A percentile compares a stretch with the other conserved stretches of the same genome.
Conservation (phyloP, 1,284 basidiomycete genomes). For the Apiotrichum siamense region DNA sequence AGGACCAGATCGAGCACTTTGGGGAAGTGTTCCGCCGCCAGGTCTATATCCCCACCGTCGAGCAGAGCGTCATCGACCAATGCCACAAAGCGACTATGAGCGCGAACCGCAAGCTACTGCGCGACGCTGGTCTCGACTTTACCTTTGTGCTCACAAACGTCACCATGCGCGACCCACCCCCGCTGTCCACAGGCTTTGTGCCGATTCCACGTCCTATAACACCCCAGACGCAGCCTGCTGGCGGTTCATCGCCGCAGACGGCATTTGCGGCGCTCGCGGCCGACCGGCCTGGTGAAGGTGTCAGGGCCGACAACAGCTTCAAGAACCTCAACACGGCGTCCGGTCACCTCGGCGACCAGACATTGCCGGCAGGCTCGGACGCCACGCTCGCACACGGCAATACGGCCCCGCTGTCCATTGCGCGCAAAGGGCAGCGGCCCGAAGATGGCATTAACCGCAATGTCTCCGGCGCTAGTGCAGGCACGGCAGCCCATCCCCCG, state of each 20-base stretch:
- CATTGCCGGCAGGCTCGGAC: neutral
- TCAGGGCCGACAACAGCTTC: neutral
- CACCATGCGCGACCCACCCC: slow-evolving; percentile 46
- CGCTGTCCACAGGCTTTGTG: neutral
- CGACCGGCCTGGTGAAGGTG: neutral
- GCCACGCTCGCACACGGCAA: slow-evolving; percentile 3
- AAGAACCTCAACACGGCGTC: neutral
- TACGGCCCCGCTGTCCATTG: slow-evolving; percentile 18
- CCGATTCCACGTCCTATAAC: neutral
- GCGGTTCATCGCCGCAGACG: no score
- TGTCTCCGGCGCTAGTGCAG: neutral
- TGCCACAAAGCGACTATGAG: slow-evolving; percentile 66
- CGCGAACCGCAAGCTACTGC: slow-evolving; percentile 78
- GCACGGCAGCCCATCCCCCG: no score
- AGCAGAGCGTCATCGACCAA: slow-evolving; percentile 62
- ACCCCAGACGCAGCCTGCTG: no score
- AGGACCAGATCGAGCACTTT: slow-evolving; percentile 74
- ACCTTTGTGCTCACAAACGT: slow-evolving; percentile 72
- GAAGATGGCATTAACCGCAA: neutral
- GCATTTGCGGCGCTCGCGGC: neutral
- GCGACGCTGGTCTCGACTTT: slow-evolving; percentile 90
- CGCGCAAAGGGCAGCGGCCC: slow-evolving; percentile 4
- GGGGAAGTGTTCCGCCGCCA: slow-evolving; percentile 83
- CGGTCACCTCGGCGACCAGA: neutral
- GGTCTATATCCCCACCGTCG: slow-evolving; percentile 76